Evolutionary conservation across 768 basidiomycete species (phyloP), one percentile per base, ranked within the genome.

Genomic region (Galerina sulciceps): DNA sequence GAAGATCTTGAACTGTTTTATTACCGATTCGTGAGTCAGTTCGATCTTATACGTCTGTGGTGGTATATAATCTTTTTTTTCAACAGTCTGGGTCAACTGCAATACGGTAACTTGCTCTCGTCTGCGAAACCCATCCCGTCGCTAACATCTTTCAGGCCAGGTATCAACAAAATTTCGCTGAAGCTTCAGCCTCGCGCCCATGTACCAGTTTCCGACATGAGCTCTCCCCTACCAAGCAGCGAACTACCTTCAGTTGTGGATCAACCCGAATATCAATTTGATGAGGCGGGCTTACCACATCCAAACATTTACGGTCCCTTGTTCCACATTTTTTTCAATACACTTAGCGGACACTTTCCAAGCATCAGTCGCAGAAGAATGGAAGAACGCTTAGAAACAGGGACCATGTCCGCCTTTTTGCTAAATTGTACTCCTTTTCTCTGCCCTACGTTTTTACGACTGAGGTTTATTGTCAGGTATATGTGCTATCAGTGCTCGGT

Each of bases 111-210:
- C n/a, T 14, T 9, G 17, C 10, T 22, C 34, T 36, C n/a, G 14
- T 6, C n/a, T 13, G 13, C 13, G 15, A 37, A 40, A 14, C 2
- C 5, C 13, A 2, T 37, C 26, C 26, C 17, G 15, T 22, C 10
- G 1, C 15, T 22, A 40, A 40, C 1, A 11, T 36, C 34, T 4
- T 52, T 26, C 6, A 52, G 50, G 10, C 50, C 50, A 14, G 50
- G 50, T 14, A 52, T 52, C 50, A 52, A 52, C 50, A 52, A 35
- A 20, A 52, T 52, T n/a, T 52, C 50, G n/a, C 50, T 52, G 10
- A 52, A 52, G 18, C 18, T 52, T 10, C 50, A 52, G 18, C 50
- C 35, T 14, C 50, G 50, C 14, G 34, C 50, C 10, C 15, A 37
- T 37, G 13, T n/a, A 9, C 17, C 18, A 8, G 17, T 15, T 10